Evolutionary conservation across 2,329 filamentous ascomycete genomes (phyloP).

Genomic region (Diaporthe citrichinensis): DNA sequence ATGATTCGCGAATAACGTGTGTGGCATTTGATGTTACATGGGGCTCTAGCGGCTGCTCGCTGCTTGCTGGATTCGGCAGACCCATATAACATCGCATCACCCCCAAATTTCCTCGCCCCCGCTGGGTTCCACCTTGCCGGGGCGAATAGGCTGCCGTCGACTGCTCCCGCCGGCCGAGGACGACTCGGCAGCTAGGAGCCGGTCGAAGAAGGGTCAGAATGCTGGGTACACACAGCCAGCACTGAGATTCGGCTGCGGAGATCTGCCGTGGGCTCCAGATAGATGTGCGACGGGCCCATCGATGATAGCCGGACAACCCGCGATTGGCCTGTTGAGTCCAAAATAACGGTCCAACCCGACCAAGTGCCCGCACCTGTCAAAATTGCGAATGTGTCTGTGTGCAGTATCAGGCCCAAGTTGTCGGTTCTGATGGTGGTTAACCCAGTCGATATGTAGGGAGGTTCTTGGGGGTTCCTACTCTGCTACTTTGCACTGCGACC

Average conservation of each 20-base stretch:
- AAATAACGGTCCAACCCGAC: neutral
- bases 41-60: neutral
- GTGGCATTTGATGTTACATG: conserved; percentile 26
- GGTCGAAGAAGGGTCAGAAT: neutral
- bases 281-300: neutral
- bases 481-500: neutral
- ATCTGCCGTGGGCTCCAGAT: neutral
- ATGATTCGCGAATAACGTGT: neutral
- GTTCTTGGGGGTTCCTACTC: too few species aligned
- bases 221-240: neutral
- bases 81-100: conserved; percentile 13
- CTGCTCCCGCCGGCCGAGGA: neutral
- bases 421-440: neutral
- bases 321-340: neutral
- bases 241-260: neutral
- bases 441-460: neutral
- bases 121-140: neutral
- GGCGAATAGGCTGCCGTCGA: conserved; percentile 4
- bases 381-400: neutral
- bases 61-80: conserved; percentile 24
- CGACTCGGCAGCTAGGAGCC: conserved; percentile 15
- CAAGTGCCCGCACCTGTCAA: conserved; percentile 3
- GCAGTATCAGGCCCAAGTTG: neutral
- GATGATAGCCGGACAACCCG: conserved; percentile 3
- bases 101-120: conserved; percentile 25